A percentile compares a stretch with the other conserved stretches of the same genome.
Evolutionary conservation across 75 land plant genomes (phyloP).

Genomic region (Larix kaempferi): DNA sequence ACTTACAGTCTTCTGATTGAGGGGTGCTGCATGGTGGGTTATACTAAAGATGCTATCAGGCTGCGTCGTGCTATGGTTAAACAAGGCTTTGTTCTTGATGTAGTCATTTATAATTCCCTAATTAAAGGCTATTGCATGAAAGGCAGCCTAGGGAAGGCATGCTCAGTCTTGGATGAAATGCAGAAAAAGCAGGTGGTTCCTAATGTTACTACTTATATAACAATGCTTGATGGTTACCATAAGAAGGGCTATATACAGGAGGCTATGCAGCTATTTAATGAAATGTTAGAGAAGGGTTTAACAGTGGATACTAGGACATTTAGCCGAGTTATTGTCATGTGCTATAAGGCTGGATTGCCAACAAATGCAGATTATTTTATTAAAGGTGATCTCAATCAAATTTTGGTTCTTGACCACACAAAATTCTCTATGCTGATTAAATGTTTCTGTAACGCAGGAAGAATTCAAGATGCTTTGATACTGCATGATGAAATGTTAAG

Average conservation of each 20-base stretch:
- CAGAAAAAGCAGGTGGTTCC: constrained; percentile 20
- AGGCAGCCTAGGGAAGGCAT: constrained; percentile 32
- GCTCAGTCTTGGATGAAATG: constrained; percentile 35
- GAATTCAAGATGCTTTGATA: not conserved
- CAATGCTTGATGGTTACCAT: constrained; percentile 29
- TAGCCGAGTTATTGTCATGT: not conserved
- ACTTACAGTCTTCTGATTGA: constrained; percentile 59
- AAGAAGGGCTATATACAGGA: constrained; percentile 17
- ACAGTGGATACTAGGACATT: not conserved
- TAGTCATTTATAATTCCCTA: constrained; percentile 34
- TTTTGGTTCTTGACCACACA: constrained; percentile 2
- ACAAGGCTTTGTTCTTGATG: constrained; percentile 27
- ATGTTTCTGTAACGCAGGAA: not conserved
- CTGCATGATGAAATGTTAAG: not conserved
- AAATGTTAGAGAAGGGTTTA: constrained; percentile 7
- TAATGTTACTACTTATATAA: constrained; percentile 27
- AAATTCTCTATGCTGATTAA: not conserved
- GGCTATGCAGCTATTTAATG: constrained; percentile 11
- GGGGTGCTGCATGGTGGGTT: constrained; percentile 26
- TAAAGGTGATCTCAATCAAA: not conserved
- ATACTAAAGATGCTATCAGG: constrained; percentile 18
- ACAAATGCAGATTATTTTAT: not conserved
- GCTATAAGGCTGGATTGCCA: constrained; percentile 1
- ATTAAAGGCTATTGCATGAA: constrained; percentile 43
- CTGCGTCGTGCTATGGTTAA: constrained; percentile 25